A percentile compares a stretch with the other conserved stretches of the same genome.
Evolutionary conservation across 192 early-diverging fungal species (phyloP).

Genomic region (Mortierella claussenii): DNA sequence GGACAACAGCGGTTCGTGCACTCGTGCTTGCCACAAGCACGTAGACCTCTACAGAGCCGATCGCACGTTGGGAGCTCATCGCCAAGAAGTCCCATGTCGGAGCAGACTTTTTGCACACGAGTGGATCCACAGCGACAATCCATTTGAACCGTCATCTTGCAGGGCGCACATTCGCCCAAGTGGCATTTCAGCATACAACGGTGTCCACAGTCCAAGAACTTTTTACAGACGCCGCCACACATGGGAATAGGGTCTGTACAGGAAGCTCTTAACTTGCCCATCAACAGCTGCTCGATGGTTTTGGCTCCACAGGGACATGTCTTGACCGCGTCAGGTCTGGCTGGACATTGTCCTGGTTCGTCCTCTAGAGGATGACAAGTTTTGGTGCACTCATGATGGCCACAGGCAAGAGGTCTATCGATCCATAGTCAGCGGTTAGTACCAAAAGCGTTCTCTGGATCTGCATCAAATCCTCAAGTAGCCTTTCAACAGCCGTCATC

Average conservation of each 20-base stretch:
- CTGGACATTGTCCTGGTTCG: slow-evolving; percentile 59
- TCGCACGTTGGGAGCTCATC: slow-evolving; percentile 67
- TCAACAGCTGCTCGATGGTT: slow-evolving; percentile 45
- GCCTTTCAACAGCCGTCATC: neutral
- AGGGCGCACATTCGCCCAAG: slow-evolving; percentile 71
- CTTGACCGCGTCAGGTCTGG: slow-evolving; percentile 56
- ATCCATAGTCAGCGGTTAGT: neutral
- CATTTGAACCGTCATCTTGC: slow-evolving; percentile 58
- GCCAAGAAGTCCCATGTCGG: slow-evolving; percentile 50
- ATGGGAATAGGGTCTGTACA: slow-evolving; percentile 68
- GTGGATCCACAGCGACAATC: slow-evolving; percentile 74
- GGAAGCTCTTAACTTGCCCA: slow-evolving; percentile 32
- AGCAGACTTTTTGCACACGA: slow-evolving; percentile 58
- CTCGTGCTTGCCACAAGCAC: slow-evolving; percentile 78
- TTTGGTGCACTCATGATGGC: slow-evolving; percentile 60
- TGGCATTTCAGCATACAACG: slow-evolving; percentile 70
- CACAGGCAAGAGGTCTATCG: slow-evolving; percentile 60
- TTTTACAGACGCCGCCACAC: slow-evolving; percentile 70
- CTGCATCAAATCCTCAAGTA: neutral
- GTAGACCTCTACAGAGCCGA: slow-evolving; percentile 66
- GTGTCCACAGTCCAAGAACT: slow-evolving; percentile 70
- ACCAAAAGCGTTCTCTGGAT: too few species aligned
- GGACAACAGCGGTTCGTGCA: slow-evolving; percentile 77
- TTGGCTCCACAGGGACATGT: slow-evolving; percentile 67
- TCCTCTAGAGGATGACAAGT: slow-evolving; percentile 63